Conservation (phyloP, 768 basidiomycete species). For the Omphalotus guepiniiformis region DNA sequence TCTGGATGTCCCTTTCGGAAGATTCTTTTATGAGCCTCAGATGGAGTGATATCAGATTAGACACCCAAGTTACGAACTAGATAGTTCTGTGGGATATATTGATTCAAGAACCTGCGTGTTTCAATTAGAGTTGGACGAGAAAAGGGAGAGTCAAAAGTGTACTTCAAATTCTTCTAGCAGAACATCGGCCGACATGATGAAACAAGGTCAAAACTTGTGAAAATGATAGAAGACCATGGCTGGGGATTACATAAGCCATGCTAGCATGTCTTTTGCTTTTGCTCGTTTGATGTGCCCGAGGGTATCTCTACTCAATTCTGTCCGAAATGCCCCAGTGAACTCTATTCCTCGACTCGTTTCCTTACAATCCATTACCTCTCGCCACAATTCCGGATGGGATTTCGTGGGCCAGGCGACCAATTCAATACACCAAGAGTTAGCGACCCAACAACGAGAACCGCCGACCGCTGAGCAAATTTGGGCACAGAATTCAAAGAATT, state of each 20-base stretch:
- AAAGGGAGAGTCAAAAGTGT: conserved; percentile 12
- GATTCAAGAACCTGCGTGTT: conserved; percentile 80
- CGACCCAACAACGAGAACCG: background rate
- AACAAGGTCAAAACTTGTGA: no score
- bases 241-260: no score
- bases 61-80: conserved; percentile 61
- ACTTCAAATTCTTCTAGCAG: conserved; percentile 93
- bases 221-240: no score
- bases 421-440: background rate
- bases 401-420: background rate
- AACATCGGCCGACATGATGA: conserved; percentile 58
- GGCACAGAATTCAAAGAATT: conserved; percentile 26
- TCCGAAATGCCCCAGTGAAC: background rate
- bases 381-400: background rate
- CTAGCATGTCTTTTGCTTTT: no score
- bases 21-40: conserved; percentile 70
- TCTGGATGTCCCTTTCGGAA: conserved; percentile 76
- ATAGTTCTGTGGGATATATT: conserved; percentile 92
- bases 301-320: background rate
- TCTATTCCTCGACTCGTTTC: background rate
- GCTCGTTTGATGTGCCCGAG: background rate
- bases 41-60: conserved; percentile 24
- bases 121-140: conserved; percentile 1
- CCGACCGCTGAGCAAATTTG: conserved; percentile 37
- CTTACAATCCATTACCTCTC: background rate